Base-by-base conservation (phyloP, 2,329 filamentous ascomycete genomes). In the Fusarium sterilihyphosum region DNA sequence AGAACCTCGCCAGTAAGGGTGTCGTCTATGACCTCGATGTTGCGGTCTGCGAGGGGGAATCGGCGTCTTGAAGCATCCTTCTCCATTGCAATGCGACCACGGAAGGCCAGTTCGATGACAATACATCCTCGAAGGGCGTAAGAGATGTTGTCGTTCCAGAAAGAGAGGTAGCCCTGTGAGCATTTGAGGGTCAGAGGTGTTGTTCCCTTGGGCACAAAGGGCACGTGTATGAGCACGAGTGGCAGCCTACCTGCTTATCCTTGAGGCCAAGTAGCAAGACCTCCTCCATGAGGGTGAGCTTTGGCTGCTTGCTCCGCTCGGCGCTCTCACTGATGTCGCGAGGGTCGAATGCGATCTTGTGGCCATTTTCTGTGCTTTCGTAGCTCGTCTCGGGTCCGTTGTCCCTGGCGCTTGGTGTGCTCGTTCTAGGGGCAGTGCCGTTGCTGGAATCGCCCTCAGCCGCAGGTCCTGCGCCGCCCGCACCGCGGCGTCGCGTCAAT, bases 121-220 rank as follows among this genome's bases (percentile, higher is more conserved):
- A 99, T 99, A 85, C 96, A 99, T 81, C 96, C 96, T 83, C 96
- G 92, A 73, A 99, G 89, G 75, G 96, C 96, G 83, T 99, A 99
- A 70, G 95, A 98, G 81, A 99, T 99, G 86, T 99, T 99, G 85
- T 99, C 96, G 85, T 99, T 99, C 96, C 96, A 99, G 85, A 99
- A 99, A 37, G 96, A 98, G 73, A 99, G 91, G 82, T 99, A 98
- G 76, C 96, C 96, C 95, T 98, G 81, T 61, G 46, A 33, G n/a
- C 18, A 56, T 44, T 67, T 38, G 37, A 54, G 24, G 44, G 57
- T 74, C 56, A 70, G 71, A 53, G 49, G 29, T 47, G 43, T 53
- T 54, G 46, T 50, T 54, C 22, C 40, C 33, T n/a, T 29, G 29
- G 26, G 59, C 35, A 47, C 70, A 65, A 61, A 58, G 68, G 66